Evolutionary conservation across 164 flowering plant genomes (phyloP), one percentile per base, ranked within the genome.

Genomic region (Kalanchoe fedtschenkoi): DNA sequence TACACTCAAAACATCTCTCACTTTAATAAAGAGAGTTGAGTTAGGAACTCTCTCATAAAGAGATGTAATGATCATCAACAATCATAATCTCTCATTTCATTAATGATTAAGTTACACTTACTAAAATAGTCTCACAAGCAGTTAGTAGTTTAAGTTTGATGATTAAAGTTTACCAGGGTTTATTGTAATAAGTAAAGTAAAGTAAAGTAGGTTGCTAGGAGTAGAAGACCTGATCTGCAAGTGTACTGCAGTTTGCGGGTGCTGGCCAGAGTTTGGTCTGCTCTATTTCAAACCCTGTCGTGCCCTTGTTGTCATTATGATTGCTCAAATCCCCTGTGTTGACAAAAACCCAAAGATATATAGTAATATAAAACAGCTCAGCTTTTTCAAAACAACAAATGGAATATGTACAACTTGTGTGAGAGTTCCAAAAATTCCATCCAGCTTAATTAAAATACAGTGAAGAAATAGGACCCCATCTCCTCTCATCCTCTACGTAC

Each of bases 241-340:
- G 70, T 67, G 66, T 74, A 69, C 78, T 81, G 78, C 77, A 77
- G 82, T 77, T 80, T 62, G 79, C 71, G 73, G 87, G 62, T 64
- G 75, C 69, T 62, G 67, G 62, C 85, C 88, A 81, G 72, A 69
- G 72, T 74, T 77, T 85, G 73, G 73, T 69, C 73, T 78, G 83
- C 69, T 82, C 87, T 72, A 66, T 74, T 79, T 83, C 85, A 74
- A 61, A 72, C 15, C 65, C 72, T 73, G 80, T 74, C 79, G 32
- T 35, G 46, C 33, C 63, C 46, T 61, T 61, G 63, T 29, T 61
- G 9, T 39, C 41, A 34, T 34, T 34, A 34, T 34, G 37, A 21
- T 34, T 58, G 38, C 74, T 76, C 61, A 65, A 71, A 65, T 71
- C 72, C 32, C 74, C 85, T 81, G 81, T 81, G 81, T 68, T 30